phyloP scores from a whole-genome alignment of 140 eudicot species.

The Bidens hawaiensis region DNA sequence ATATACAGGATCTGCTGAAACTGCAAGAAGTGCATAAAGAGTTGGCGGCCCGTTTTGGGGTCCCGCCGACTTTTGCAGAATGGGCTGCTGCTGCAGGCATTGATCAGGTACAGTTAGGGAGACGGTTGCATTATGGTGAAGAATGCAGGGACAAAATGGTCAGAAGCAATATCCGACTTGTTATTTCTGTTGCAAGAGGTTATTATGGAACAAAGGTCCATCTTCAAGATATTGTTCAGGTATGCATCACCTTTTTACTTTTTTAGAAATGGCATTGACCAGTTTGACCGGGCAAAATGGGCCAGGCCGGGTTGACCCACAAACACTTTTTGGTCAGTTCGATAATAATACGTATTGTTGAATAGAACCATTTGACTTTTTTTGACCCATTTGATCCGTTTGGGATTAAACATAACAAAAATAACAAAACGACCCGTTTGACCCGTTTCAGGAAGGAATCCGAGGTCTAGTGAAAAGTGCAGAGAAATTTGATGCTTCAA shows the following conservation, averaged over 20 bases:
- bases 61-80: conserved; percentile 61
- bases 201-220: conserved; percentile 75
- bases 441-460: conserved; percentile 71
- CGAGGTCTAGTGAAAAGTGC: conserved; percentile 85
- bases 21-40: conserved; percentile 59
- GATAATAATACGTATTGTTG: neutral
- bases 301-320: neutral
- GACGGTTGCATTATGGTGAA: conserved; percentile 63
- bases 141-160: conserved; percentile 94
- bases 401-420: neutral
- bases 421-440: neutral
- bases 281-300: neutral
- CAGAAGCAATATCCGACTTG: conserved; percentile 88
- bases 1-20: conserved; percentile 60
- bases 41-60: conserved; percentile 50
- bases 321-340: neutral
- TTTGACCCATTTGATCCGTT: neutral
- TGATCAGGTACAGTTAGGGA: conserved; percentile 64
- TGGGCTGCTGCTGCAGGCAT: conserved; percentile 88
- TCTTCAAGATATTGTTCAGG: conserved; percentile 97
- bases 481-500: conserved; percentile 87
- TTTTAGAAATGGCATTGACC: neutral
- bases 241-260: conserved; percentile 15
- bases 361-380: neutral
- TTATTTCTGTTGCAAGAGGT: conserved; percentile 88